Conservation (phyloP, 352 stramenopile genomes). For the Phytophthora cajani region DNA sequence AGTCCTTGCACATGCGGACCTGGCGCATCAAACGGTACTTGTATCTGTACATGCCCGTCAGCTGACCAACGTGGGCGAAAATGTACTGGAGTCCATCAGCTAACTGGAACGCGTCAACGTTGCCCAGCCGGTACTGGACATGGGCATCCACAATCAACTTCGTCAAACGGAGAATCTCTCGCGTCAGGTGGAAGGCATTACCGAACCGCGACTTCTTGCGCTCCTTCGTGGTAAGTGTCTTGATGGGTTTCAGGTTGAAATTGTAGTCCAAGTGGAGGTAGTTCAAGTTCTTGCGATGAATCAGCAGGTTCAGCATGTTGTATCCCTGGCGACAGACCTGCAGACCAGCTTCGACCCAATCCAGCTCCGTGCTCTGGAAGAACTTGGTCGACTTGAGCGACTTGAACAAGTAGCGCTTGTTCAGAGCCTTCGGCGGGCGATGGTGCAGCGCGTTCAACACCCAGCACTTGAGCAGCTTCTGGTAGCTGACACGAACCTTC, state of each 20-base stretch:
- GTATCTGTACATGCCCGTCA: slow-evolving; percentile 99
- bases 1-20: slow-evolving; percentile 99
- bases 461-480: slow-evolving; percentile 99
- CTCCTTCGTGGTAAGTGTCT: slow-evolving; percentile 99
- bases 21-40: slow-evolving; percentile 98
- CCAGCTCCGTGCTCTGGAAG: slow-evolving; percentile 99
- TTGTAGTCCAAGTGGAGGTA: slow-evolving; percentile 99
- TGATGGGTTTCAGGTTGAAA: slow-evolving; percentile 99
- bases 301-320: slow-evolving; percentile 99
- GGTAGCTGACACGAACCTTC: slow-evolving; percentile 99
- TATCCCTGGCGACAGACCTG: slow-evolving; percentile 99
- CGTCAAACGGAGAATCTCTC: slow-evolving; percentile 98
- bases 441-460: slow-evolving; percentile 98
- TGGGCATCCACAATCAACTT: slow-evolving; percentile 99
- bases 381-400: slow-evolving; percentile 99
- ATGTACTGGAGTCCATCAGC: slow-evolving; percentile 99
- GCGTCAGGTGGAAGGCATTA: slow-evolving; percentile 96
- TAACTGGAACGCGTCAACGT: slow-evolving; percentile 99
- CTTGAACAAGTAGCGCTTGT: slow-evolving; percentile 99
- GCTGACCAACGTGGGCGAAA: slow-evolving; percentile 99
- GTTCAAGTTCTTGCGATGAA: slow-evolving; percentile 99
- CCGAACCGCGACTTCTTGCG: slow-evolving; percentile 99
- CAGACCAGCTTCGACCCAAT: slow-evolving; percentile 99
- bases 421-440: slow-evolving; percentile 93
- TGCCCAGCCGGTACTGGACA: slow-evolving; percentile 99